Percentiles rank a stretch among this genome's conserved stretches.
Conservation (phyloP, 1,139 yeast genomes). For the Torulaspora pretoriensis region DNA sequence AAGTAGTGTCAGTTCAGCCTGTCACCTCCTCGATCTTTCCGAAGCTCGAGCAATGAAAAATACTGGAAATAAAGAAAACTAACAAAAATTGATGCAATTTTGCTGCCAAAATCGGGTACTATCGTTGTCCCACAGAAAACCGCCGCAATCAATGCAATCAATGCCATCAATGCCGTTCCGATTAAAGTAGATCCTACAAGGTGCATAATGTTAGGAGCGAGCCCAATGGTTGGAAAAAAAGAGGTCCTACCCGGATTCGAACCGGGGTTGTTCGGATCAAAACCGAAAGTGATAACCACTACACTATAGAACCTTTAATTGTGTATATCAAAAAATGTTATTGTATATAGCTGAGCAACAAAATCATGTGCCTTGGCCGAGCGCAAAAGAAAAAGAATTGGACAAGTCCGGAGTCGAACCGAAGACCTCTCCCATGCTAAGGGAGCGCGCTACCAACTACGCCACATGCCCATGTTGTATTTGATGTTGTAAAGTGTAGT, state of each 20-base stretch:
- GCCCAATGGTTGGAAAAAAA: slow-evolving; percentile 30
- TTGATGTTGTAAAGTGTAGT: no score
- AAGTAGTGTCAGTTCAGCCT: background rate
- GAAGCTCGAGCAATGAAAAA: slow-evolving; percentile 1
- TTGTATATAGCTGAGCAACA: no score
- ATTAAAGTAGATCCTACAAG: no score
- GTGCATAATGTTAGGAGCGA: no score
- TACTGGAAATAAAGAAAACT: background rate
- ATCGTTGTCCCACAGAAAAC: background rate
- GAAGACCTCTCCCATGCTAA: slow-evolving; percentile 83
- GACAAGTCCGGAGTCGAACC: slow-evolving; percentile 88
- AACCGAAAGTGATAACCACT: slow-evolving; percentile 66
- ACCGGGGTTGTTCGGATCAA: slow-evolving; percentile 87
- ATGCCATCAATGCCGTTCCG: background rate
- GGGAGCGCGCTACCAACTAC: slow-evolving; percentile 88
- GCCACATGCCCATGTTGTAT: slow-evolving; percentile 66
- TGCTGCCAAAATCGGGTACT: background rate
- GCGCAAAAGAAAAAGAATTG: slow-evolving; percentile 39
- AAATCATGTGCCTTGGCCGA: no score
- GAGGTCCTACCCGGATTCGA: slow-evolving; percentile 93
- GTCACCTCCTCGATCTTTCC: background rate
- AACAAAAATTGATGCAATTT: background rate
- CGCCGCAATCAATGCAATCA: slow-evolving; percentile 4
- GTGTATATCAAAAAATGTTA: no score
- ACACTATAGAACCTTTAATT: slow-evolving; percentile 43